Base-by-base conservation (phyloP, 371 early-diverging fungal species). In the Chytridiales sp. region DNA sequence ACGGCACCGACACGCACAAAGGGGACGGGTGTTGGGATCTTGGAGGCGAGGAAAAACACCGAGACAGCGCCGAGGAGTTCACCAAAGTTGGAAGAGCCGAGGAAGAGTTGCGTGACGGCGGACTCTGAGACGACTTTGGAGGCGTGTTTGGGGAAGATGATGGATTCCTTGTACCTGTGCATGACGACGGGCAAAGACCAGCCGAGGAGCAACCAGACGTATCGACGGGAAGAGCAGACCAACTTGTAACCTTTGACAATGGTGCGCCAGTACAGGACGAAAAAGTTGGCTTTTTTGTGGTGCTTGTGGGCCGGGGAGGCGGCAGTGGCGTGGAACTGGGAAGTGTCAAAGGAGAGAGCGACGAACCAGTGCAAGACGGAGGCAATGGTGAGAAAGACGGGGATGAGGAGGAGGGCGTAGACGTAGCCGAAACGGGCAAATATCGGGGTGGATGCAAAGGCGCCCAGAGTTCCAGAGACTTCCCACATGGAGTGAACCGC, bases 81-180 rank as follows among this genome's bases (percentile, higher is more conserved):
- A 44, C 79, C 79, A 72, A 78, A 78, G 57, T 78, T 79, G 64
- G 79, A 79, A 3, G 74, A 73, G 34, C 74, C 76, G 36, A 72
- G 64, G 60, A 77, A 62, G 55, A 79, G 61, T 51, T 64, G 62
- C n/a, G 68, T 40, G 51, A 68, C 72, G 24, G 71, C 65, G 32
- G 71, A 54, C 42, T 79, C 55, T 2, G 56, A 42, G 26, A 79
- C 65, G 34, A 71, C 63, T 3, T 51, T 47, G 41, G 72, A 70
- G 41, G 79, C 75, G 48, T 73, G 76, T 38, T 69, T 67, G 42
- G 77, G 67, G n/a, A 65, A 68, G 29, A 78, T 40, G 22, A 61
- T 63, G 49, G 69, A 67, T 51, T 78, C 79, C 59, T 76, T 69
- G 63, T 74, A 78, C 34, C 79, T 74, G 47, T 78, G 79, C 2